Percentiles rank a stretch among this genome's conserved stretches.
These are phyloP conservation scores for Morella rubra DNA, from an alignment of 306 rosid genomes.

Conservation along the genomic window DNA sequence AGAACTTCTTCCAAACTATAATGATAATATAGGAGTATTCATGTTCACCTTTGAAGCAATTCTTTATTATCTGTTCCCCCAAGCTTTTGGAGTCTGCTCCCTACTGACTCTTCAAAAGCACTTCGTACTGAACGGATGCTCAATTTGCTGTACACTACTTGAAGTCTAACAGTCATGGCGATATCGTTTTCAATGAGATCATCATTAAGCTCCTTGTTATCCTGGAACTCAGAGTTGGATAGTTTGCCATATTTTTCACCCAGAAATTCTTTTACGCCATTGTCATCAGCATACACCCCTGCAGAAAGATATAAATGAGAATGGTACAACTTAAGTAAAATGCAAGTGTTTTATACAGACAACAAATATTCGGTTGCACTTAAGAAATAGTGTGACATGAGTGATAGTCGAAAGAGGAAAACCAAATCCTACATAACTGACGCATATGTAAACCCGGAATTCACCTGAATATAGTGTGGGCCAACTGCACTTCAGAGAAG, in stretches of 20 bases:
- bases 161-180: constrained; percentile 76
- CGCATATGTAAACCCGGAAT: background rate
- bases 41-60: constrained; percentile 81
- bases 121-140: constrained; percentile 82
- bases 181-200: constrained; percentile 79
- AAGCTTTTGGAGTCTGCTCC: constrained; percentile 66
- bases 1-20: background rate
- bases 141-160: constrained; percentile 74
- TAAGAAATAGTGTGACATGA: background rate
- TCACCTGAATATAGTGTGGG: background rate
- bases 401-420: background rate
- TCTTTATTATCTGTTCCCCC: constrained; percentile 72
- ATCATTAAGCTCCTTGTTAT: constrained; percentile 54
- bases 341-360: background rate
- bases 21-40: constrained; percentile 21
- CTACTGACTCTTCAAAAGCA: constrained; percentile 89
- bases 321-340: background rate
- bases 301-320: constrained; percentile 18
- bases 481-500: background rate
- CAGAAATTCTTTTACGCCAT: constrained; percentile 51
- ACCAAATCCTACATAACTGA: background rate
- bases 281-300: constrained; percentile 81
- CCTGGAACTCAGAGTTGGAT: constrained; percentile 48
- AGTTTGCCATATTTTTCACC: constrained; percentile 61
- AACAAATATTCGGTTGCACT: background rate